Percentiles rank a stretch among this genome's conserved stretches.
Evolutionary conservation across 345 rosid genomes (phyloP).

Genomic region (Cardamine resedifolia): DNA sequence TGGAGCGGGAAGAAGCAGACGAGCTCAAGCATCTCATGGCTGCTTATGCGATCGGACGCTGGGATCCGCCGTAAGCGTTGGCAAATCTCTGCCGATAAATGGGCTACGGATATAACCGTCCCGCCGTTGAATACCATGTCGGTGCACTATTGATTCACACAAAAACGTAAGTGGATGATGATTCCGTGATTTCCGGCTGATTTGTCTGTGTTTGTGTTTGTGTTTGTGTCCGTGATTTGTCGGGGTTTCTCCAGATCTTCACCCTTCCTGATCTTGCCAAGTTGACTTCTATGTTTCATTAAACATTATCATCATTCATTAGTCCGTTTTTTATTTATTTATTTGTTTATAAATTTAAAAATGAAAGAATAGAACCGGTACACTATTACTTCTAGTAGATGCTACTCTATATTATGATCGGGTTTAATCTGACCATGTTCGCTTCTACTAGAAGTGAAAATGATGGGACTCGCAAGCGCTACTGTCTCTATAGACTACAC

Average conservation of each 20-base stretch:
- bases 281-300: constrained; percentile 19
- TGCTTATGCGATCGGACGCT: constrained; percentile 48
- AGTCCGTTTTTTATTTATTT: neutral
- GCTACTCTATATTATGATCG: too few relatives aligned
- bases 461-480: neutral
- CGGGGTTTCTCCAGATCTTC: neutral
- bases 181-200: neutral
- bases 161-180: constrained; percentile 1
- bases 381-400: too few relatives aligned
- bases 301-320: neutral
- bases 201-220: neutral
- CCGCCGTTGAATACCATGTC: constrained; percentile 64
- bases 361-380: neutral
- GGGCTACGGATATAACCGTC: constrained; percentile 49
- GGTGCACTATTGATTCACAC: neutral
- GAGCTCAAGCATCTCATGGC: constrained; percentile 62
- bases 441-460: too few relatives aligned
- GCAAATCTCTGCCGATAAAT: constrained; percentile 57
- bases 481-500: neutral
- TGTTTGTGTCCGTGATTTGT: constrained; percentile 1
- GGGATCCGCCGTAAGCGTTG: constrained; percentile 48
- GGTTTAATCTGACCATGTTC: too few relatives aligned
- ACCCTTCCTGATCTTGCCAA: constrained; percentile 14
- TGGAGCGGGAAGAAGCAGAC: constrained; percentile 67
- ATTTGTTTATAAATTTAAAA: too few relatives aligned